Evolutionary conservation across 805 yeast species (phyloP).

Genomic region (Isabelozyma gotoi): DNA sequence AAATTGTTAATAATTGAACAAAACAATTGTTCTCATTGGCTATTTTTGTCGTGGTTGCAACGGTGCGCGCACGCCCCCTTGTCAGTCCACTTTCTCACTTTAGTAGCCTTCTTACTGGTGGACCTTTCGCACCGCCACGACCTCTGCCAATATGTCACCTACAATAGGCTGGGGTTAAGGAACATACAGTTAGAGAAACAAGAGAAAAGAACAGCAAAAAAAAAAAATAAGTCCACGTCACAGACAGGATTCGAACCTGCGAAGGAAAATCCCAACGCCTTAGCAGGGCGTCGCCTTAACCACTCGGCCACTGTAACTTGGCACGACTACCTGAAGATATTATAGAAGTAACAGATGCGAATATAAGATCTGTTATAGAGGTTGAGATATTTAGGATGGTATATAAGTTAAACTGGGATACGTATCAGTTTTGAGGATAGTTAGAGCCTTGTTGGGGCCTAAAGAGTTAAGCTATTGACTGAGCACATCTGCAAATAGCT

Average conservation of each 20-base stretch:
- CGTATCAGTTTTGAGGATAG: too few species aligned
- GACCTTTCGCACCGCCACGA: not conserved
- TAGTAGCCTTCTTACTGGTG: not conserved
- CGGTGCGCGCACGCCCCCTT: not conserved
- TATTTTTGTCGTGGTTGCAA: not conserved
- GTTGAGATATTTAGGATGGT: too few species aligned
- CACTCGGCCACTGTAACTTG: constrained; percentile 82
- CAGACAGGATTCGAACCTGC: constrained; percentile 99
- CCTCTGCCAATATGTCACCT: too few species aligned
- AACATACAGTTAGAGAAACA: too few species aligned
- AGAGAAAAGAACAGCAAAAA: not conserved
- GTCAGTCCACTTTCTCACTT: not conserved
- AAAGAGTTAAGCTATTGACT: too few species aligned
- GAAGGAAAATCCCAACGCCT: constrained; percentile 55
- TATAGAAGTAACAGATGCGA: too few species aligned
- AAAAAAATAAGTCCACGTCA: constrained; percentile 66
- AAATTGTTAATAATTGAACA: not conserved
- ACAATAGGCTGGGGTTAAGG: too few species aligned
- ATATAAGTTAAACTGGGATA: too few species aligned
- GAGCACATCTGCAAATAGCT: too few species aligned
- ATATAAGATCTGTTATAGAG: too few species aligned
- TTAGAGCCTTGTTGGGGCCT: too few species aligned
- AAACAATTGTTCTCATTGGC: not conserved
- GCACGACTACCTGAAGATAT: not conserved
- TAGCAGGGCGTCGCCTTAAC: constrained; percentile 94